These are phyloP conservation scores for Blastobotrys petasosporus DNA, from an alignment of 1,139 yeast species.

Conservation along the genomic window DNA sequence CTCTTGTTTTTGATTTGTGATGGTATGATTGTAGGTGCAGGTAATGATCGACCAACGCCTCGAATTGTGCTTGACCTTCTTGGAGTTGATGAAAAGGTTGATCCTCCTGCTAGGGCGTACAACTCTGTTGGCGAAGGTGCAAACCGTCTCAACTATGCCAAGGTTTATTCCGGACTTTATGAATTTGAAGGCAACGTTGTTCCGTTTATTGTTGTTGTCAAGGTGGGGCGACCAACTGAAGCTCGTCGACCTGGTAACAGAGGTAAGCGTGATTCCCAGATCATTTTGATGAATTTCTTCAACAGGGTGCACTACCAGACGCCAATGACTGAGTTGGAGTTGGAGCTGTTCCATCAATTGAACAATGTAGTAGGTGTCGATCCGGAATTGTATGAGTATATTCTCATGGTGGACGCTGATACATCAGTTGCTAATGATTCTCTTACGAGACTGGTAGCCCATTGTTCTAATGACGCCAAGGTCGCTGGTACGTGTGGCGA, in stretches of 20 bases:
- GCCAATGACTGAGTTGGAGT: constrained; percentile 39
- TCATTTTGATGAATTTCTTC: constrained; percentile 37
- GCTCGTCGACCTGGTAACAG: constrained; percentile 37
- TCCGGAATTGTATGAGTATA: constrained; percentile 38
- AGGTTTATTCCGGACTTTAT: constrained; percentile 39
- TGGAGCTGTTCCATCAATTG: constrained; percentile 39
- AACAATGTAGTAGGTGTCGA: constrained; percentile 40
- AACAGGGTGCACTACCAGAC: constrained; percentile 37
- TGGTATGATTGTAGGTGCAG: constrained; percentile 39
- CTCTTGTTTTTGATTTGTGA: constrained; percentile 37
- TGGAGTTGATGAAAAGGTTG: constrained; percentile 36
- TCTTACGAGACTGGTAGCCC: constrained; percentile 36
- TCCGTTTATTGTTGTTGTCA: constrained; percentile 37
- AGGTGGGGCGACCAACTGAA: constrained; percentile 37
- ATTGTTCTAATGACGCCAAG: constrained; percentile 34
- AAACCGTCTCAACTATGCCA: constrained; percentile 36
- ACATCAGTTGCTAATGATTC: constrained; percentile 36
- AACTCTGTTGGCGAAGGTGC: constrained; percentile 38
- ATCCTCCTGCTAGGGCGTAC: constrained; percentile 36
- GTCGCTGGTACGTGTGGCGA: constrained; percentile 41
- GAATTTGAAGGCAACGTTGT: constrained; percentile 38
- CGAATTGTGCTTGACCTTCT: constrained; percentile 37
- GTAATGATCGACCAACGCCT: constrained; percentile 39
- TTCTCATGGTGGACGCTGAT: constrained; percentile 40
- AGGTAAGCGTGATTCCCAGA: constrained; percentile 42